phyloP scores from a whole-genome alignment of 306 rosid species.

The Carpinus viminea region DNA sequence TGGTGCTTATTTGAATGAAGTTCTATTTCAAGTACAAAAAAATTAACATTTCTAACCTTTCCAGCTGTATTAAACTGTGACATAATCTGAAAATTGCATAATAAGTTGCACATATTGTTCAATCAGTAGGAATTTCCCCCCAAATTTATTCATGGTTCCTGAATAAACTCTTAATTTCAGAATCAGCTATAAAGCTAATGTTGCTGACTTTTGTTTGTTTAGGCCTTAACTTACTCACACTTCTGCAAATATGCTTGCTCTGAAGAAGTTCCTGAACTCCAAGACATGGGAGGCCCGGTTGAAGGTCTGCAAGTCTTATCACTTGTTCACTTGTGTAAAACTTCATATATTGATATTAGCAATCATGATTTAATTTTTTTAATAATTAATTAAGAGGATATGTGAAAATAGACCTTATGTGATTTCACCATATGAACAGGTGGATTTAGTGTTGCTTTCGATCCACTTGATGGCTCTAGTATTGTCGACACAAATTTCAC shows the following conservation, averaged over 20 bases:
- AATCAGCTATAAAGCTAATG: not conserved
- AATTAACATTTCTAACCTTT: not conserved
- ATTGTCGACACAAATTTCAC: slow-evolving; percentile 98
- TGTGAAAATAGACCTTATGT: slow-evolving; percentile 15
- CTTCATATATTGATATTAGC: not conserved
- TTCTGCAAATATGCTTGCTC: slow-evolving; percentile 96
- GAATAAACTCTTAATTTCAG: not conserved
- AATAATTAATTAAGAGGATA: not conserved
- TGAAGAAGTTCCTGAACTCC: slow-evolving; percentile 96
- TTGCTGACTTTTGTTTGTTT: slow-evolving; percentile 17
- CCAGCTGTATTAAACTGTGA: not conserved
- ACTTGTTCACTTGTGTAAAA: not conserved
- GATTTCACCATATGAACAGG: slow-evolving; percentile 48
- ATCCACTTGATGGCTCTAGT: slow-evolving; percentile 98
- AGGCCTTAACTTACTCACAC: slow-evolving; percentile 92
- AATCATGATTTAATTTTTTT: not conserved
- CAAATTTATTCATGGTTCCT: not conserved
- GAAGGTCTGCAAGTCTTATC: slow-evolving; percentile 54
- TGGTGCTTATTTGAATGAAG: slow-evolving; percentile 1
- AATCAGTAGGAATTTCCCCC: not conserved
- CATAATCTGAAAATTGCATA: not conserved
- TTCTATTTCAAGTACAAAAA: not conserved
- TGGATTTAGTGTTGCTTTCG: slow-evolving; percentile 98
- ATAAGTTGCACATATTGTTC: not conserved
- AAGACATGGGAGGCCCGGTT: slow-evolving; percentile 96